These are phyloP conservation scores for Skeletonema marinoi DNA, from an alignment of 108 stramenopile genomes.

Conservation along the genomic window DNA sequence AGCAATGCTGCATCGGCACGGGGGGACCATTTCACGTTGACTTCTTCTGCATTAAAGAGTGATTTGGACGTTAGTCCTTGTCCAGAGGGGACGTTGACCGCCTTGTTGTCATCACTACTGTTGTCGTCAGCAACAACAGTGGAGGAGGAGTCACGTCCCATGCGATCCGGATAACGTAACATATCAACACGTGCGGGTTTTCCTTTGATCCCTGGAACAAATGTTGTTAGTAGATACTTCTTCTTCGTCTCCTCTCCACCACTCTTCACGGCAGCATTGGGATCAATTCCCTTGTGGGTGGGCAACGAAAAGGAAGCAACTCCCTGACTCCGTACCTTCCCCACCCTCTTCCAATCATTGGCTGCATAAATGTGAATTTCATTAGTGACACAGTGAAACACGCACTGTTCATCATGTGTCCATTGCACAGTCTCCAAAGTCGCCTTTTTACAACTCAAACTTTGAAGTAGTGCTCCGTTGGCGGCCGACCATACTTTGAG, in stretches of 20 bases:
- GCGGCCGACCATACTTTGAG: constrained; percentile 80
- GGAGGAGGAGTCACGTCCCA: constrained; percentile 36
- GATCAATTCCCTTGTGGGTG: constrained; percentile 7
- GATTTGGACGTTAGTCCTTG: constrained; percentile 72
- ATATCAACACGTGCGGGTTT: constrained; percentile 84
- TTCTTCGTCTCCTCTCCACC: constrained; percentile 2
- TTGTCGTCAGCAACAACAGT: neutral
- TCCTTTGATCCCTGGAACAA: constrained; percentile 85
- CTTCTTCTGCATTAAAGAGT: constrained; percentile 83
- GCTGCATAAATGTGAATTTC: constrained; percentile 76
- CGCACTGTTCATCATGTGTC: constrained; percentile 85
- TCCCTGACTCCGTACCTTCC: constrained; percentile 64
- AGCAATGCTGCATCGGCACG: constrained; percentile 80
- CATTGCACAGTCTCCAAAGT: constrained; percentile 90
- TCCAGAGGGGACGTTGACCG: constrained; percentile 21
- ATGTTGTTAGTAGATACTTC: constrained; percentile 72
- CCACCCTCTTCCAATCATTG: constrained; percentile 13
- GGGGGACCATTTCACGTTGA: constrained; percentile 73
- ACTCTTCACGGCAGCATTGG: neutral
- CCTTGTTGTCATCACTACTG: neutral
- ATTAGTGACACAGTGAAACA: constrained; percentile 69
- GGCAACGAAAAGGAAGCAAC: constrained; percentile 66
- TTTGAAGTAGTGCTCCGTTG: constrained; percentile 54
- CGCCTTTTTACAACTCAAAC: constrained; percentile 68
- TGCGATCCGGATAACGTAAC: constrained; percentile 62